A percentile compares a stretch with the other conserved stretches of the same genome.
phyloP scores from a whole-genome alignment of 2,329 filamentous ascomycete genomes.

The Didymella keratinophila region DNA sequence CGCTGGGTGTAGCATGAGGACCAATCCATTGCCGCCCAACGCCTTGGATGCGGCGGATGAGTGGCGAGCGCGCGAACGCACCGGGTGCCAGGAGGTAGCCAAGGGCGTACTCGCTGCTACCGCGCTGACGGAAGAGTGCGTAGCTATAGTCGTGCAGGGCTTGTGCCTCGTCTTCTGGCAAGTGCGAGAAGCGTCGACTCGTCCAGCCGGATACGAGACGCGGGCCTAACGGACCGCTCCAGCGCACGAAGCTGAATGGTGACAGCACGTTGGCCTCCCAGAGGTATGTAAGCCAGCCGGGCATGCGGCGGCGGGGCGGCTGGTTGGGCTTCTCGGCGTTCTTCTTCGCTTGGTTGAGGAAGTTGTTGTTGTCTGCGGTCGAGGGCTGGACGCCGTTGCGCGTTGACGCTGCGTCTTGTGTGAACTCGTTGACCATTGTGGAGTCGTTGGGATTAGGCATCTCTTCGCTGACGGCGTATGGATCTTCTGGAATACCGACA shows the following conservation, averaged over 20 bases:
- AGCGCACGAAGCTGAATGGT: slow-evolving; percentile 88
- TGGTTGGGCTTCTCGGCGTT: slow-evolving; percentile 43
- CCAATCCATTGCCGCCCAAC: slow-evolving; percentile 76
- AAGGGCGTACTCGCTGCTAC: slow-evolving; percentile 92
- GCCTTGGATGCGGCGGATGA: slow-evolving; percentile 85
- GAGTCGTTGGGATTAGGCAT: slow-evolving; percentile 80
- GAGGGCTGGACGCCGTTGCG: slow-evolving; percentile 77
- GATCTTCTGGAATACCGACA: slow-evolving; percentile 93
- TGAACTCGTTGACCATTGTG: slow-evolving; percentile 78
- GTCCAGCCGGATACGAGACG: slow-evolving; percentile 96
- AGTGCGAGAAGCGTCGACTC: slow-evolving; percentile 86
- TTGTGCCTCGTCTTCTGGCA: slow-evolving; percentile 80
- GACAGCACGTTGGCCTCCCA: slow-evolving; percentile 95
- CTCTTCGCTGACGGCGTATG: slow-evolving; percentile 81
- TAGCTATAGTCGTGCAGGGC: slow-evolving; percentile 94
- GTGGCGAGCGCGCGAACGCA: slow-evolving; percentile 85
- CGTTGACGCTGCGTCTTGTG: slow-evolving; percentile 73
- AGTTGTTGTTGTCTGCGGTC: slow-evolving; percentile 63
- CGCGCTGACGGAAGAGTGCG: slow-evolving; percentile 88
- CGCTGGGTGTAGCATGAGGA: slow-evolving; percentile 35
- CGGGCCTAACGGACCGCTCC: slow-evolving; percentile 87
- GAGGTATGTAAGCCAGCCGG: slow-evolving; percentile 88
- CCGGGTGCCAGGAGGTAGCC: slow-evolving; percentile 93
- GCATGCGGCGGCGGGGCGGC: slow-evolving; percentile 69
- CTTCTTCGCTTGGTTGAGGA: slow-evolving; percentile 57